Percentiles rank a stretch among this genome's conserved stretches.
phyloP scores from a whole-genome alignment of 2,329 filamentous ascomycete genomes.

The Fusarium illudens region DNA sequence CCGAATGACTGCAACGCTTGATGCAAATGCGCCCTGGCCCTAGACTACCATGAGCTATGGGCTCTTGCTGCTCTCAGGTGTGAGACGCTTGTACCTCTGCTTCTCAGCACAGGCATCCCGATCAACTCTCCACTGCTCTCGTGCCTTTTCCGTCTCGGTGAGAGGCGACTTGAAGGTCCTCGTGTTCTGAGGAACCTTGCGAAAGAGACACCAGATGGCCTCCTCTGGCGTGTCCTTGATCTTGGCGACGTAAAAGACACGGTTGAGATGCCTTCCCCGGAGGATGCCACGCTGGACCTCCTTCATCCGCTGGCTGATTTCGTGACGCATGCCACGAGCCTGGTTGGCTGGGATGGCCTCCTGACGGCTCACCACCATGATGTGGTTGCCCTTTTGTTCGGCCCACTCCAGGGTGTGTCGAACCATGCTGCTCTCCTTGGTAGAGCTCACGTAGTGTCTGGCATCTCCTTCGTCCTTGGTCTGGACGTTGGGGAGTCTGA shows the following conservation, averaged over 20 bases:
- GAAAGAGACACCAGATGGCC: conserved; percentile 6
- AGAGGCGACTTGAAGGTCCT: not conserved
- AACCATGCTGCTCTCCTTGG: not conserved
- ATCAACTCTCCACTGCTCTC: not conserved
- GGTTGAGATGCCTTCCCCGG: not conserved
- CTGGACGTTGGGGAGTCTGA: conserved; percentile 1
- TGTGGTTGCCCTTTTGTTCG: not conserved
- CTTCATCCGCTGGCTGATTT: conserved; percentile 7
- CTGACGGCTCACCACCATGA: conserved; percentile 7
- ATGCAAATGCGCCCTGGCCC: not conserved
- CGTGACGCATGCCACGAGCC: not conserved
- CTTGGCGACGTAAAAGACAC: not conserved
- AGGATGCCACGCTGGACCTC: not conserved
- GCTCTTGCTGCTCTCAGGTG: not conserved
- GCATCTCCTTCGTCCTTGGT: not conserved
- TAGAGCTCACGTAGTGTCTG: conserved; percentile 4
- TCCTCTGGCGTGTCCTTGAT: not conserved
- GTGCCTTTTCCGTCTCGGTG: not conserved
- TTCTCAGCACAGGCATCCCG: not conserved
- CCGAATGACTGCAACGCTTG: not conserved
- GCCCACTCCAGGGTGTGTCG: conserved; percentile 8
- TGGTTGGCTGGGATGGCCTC: not conserved
- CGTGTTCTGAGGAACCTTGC: not conserved
- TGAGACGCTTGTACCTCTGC: not conserved
- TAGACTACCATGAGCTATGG: not conserved